phyloP scores from a whole-genome alignment of 2,329 filamentous ascomycete species.

The Pseudocercospora crystallina region DNA sequence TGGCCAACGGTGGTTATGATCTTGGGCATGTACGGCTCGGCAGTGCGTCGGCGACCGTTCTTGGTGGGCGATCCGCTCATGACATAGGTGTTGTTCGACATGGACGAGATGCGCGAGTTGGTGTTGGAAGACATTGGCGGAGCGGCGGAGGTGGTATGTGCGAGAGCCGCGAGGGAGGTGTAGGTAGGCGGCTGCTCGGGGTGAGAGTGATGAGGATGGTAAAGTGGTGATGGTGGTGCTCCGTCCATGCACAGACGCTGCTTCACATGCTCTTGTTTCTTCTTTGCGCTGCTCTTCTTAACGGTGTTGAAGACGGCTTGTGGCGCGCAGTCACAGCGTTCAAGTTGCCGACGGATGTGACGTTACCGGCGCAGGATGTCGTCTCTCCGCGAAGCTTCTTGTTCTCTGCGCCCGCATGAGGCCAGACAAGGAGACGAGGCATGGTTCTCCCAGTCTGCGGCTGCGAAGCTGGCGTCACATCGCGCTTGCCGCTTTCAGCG shows the following conservation, averaged over 20 bases:
- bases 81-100: slow-evolving; percentile 73
- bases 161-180: neutral
- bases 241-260: neutral
- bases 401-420: no score
- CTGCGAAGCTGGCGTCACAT: no score
- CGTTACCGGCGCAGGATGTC: no score
- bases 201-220: neutral
- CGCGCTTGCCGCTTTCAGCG: no score
- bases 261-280: no score
- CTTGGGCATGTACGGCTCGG: slow-evolving; percentile 79
- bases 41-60: slow-evolving; percentile 54
- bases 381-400: no score
- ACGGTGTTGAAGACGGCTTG: no score
- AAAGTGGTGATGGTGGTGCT: neutral
- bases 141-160: neutral
- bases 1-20: slow-evolving; percentile 63
- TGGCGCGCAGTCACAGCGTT: no score
- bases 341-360: no score
- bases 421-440: no score
- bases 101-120: slow-evolving; percentile 32
- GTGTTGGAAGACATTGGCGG: slow-evolving; percentile 20
- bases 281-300: no score
- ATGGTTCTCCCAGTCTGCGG: no score
- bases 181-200: slow-evolving; percentile 3
- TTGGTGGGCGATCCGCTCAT: slow-evolving; percentile 84